phyloP scores from a whole-genome alignment of 495 filamentous ascomycete genomes.

The Penicillium fimorum region DNA sequence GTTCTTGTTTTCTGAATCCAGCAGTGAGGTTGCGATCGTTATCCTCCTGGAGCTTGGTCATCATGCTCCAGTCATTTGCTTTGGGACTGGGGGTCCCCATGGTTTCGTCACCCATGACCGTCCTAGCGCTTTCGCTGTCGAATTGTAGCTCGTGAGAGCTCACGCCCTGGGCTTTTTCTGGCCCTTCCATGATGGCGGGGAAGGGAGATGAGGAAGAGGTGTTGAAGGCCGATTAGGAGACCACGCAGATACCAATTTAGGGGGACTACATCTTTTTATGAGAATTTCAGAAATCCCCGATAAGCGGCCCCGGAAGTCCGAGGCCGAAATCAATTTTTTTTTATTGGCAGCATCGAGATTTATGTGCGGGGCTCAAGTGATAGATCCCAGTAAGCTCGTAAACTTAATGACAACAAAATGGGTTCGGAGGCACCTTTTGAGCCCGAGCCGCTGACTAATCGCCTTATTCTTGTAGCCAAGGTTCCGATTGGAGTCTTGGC shows the following conservation, averaged over 20 bases:
- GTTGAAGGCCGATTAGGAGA: not conserved
- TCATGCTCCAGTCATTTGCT: constrained; percentile 45
- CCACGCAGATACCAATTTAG: not conserved
- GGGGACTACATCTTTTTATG: constrained; percentile 6
- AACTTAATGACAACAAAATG: not conserved
- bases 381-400: not conserved
- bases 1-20: constrained; percentile 44
- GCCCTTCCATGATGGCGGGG: constrained; percentile 26
- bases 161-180: constrained; percentile 14
- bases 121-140: constrained; percentile 35
- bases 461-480: no score
- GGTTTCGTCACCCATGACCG: constrained; percentile 27
- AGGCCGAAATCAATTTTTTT: not conserved
- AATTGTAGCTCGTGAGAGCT: constrained; percentile 20
- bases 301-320: not conserved
- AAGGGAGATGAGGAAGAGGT: not conserved
- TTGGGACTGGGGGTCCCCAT: constrained; percentile 18
- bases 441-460: not conserved
- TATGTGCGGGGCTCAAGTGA: not conserved
- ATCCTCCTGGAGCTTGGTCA: constrained; percentile 44
- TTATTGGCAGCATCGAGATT: not conserved
- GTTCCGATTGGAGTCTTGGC: no score
- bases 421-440: not conserved
- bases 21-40: constrained; percentile 46
- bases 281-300: not conserved